A percentile compares a stretch with the other conserved stretches of the same genome.
Evolutionary conservation across 1,284 basidiomycete genomes (phyloP).

Genomic region (Leccinum pachyderme): DNA sequence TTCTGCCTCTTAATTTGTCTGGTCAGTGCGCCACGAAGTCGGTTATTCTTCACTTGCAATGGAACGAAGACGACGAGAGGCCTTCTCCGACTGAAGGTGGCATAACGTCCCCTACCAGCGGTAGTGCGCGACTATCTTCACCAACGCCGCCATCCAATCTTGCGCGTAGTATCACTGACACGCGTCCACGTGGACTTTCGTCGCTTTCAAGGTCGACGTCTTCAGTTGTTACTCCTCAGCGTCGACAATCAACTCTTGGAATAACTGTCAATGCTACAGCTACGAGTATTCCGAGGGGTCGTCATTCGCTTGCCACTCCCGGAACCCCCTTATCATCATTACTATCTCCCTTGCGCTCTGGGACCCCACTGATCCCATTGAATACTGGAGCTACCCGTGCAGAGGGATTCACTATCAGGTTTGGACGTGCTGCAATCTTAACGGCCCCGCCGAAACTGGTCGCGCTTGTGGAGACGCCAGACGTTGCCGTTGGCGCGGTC

Average conservation of each 20-base stretch:
- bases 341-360: too few relatives aligned
- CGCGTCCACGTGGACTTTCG: constrained; percentile 41
- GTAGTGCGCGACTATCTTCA: constrained; percentile 25
- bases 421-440: constrained; percentile 67
- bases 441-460: constrained; percentile 77
- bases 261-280: constrained; percentile 22
- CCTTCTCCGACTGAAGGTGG: constrained; percentile 21
- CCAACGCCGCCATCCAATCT: constrained; percentile 25
- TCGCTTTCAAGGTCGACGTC: constrained; percentile 50
- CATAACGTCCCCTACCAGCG: constrained; percentile 20
- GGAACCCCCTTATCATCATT: constrained; percentile 44
- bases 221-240: constrained; percentile 41
- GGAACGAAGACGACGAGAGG: constrained; percentile 63
- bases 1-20: background rate
- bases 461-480: constrained; percentile 79
- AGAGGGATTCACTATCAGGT: constrained; percentile 45
- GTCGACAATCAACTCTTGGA: constrained; percentile 45
- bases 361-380: constrained; percentile 31
- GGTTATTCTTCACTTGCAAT: constrained; percentile 83
- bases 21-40: constrained; percentile 84
- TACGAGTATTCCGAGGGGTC: constrained; percentile 14
- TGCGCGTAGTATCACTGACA: constrained; percentile 22
- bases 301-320: constrained; percentile 38
- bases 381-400: constrained; percentile 26
- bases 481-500: constrained; percentile 79